Conservation (phyloP, 2,329 filamentous ascomycete species). For the Cadophora malorum region DNA sequence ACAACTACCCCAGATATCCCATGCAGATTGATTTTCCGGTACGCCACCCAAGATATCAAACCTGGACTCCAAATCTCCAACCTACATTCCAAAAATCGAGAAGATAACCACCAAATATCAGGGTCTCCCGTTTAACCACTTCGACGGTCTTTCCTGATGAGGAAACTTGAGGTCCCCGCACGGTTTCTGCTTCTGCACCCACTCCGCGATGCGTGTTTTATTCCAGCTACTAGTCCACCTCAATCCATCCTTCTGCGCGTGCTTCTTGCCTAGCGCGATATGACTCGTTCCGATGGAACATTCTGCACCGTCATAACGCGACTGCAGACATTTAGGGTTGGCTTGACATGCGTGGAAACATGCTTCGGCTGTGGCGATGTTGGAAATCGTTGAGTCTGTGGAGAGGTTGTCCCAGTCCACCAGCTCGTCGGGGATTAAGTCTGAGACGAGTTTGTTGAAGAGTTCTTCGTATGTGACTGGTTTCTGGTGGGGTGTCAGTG, state of each 20-base stretch:
- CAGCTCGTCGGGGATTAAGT: constrained; percentile 46
- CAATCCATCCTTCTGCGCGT: not conserved
- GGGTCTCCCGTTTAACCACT: constrained; percentile 1
- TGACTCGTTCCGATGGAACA: constrained; percentile 12
- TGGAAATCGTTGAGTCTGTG: constrained; percentile 1
- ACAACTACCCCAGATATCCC: not conserved
- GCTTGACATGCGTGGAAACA: constrained; percentile 11
- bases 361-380: constrained; percentile 12
- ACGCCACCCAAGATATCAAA: not conserved
- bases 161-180: constrained; percentile 9
- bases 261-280: constrained; percentile 13
- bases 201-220: constrained; percentile 13
- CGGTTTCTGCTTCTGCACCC: constrained; percentile 4
- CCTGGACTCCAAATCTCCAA: constrained; percentile 10
- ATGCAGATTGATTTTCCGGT: not conserved
- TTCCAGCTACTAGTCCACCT: constrained; percentile 7
- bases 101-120: not conserved
- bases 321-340: constrained; percentile 14
- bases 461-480: constrained; percentile 51
- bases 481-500: constrained; percentile 6
- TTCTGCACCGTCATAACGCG: constrained; percentile 17
- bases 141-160: constrained; percentile 5
- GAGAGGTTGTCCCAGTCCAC: constrained; percentile 56
- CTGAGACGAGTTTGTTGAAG: constrained; percentile 55
- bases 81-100: not conserved